Evolutionary conservation across 352 stramenopile genomes (phyloP), one percentile per base, ranked within the genome.

Genomic region (Phytophthora rubi): DNA sequence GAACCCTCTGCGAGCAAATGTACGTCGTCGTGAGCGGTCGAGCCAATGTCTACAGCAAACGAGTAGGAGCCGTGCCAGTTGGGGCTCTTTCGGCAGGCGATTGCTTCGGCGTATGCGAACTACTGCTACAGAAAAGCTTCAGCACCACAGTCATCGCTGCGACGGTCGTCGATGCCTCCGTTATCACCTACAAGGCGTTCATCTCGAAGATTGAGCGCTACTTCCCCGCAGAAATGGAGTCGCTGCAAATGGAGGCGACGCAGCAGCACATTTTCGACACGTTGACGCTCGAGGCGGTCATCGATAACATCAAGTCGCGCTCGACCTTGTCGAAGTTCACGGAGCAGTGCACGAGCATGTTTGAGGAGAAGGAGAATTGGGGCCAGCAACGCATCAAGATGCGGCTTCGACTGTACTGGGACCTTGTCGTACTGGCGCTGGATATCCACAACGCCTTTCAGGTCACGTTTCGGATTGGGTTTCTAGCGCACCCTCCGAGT

Each of bases 401-500:
- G 61, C 77, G 77, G 3, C 28, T 91, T 12, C 80, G 81, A 3
- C 78, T 89, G 10, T 86, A 84, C 39, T 94, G 86, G 86, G 83
- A 93, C 49, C 35, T 87, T 0, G 47, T 91, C 3, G 57, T 93
- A 3, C 65, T 85, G 12, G 6, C 68, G 4, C n/a, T 91, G 39
- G 84, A 85, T 45, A 65, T 89, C 5, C 91, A 90, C 73, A 91
- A 92, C 44, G 81, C 74, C 8, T 86, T 91, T 39, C 68, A 82
- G 56, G 83, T 93, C 60, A 88, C 84, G 4, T 94, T 92, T 64
- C 85, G 86, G 0, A 86, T 94, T 51, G 73, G 75, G 13, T 94
- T 94, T 48, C 59, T 92, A 12, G 61, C 75, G 10, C 54, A 84
- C 16, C 76, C 80, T 12, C 64, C 42, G 9, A 57, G 53, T 6